Evolutionary conservation across 345 rosid species (phyloP).

Genomic region (Aurinia saxatilis): DNA sequence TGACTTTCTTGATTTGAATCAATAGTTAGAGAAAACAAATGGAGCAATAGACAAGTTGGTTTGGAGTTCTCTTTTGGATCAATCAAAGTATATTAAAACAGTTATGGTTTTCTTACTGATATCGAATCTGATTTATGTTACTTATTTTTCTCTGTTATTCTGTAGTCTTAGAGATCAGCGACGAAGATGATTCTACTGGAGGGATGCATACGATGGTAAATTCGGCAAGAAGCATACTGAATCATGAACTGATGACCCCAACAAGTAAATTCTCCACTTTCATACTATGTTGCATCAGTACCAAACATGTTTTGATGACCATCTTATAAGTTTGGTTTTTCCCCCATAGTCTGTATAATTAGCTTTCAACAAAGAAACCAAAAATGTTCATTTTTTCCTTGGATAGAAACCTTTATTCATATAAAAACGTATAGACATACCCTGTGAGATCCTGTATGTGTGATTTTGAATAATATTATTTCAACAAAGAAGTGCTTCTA

Average conservation of each 20-base stretch:
- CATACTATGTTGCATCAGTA: background rate
- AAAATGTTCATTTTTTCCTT: background rate
- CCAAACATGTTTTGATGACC: too few relatives aligned
- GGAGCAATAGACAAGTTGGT: background rate
- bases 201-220: background rate
- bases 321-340: background rate
- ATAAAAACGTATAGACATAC: background rate
- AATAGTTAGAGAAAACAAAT: background rate
- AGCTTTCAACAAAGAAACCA: too few relatives aligned
- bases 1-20: background rate
- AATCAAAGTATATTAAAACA: background rate
- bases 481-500: background rate
- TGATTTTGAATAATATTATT: background rate
- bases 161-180: background rate
- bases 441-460: background rate
- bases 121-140: background rate
- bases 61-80: background rate
- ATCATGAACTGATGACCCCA: background rate
- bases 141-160: background rate
- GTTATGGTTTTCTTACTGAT: background rate
- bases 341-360: background rate
- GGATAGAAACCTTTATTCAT: too few relatives aligned
- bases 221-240: background rate
- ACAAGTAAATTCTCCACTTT: background rate
- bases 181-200: background rate